Evolutionary conservation across 768 basidiomycete species (phyloP), one percentile per base, ranked within the genome.

Genomic region (Psilocybe tampanensis): DNA sequence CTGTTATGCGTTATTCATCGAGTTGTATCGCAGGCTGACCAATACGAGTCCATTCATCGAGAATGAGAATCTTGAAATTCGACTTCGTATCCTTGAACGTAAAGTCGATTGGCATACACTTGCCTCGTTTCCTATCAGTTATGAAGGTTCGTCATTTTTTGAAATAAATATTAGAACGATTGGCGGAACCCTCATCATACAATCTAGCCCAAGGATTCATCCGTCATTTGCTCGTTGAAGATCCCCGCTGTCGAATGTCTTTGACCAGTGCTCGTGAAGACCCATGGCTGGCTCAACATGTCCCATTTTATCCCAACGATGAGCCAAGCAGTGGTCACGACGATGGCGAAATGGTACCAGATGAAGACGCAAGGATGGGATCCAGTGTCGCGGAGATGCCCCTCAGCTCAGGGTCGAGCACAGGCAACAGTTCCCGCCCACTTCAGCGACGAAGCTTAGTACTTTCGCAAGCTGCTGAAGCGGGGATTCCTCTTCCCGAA

Each of bases 31-130:
- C 55, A 92, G 90, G 90, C 70, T 95, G 41, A 88, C 90, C 0
- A 88, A 90, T 67, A 66, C 84, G 0, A 84, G 80, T 32, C 94
- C 95, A 0, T 96, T 98, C 73, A 77, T 89, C 33, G 92, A 95
- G 60, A 85, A 92, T 33, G 84, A 84, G n/a, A 73, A 72, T 36
- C 75, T 80, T 2, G 85, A 86, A 52, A 76, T 95, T 39, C 82
- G 83, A 47, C 74, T 81, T 45, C 83, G 88, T 6, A 86, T 92
- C 48, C 67, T 74, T 2, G 72, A 73, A 19, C 85, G 90, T 2
- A 69, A 54, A 2, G 81, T 93, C 36, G 87, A 94, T 56, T 90
- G 89, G 85, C 57, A 64, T 1, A 63, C 71, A 17, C 78, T 94
- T 15, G 56, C 67, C 0, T 59, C 68, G 0, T 47, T 70, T 9